Base-by-base conservation (phyloP, 129 eudicot species). In the Arctium minus region DNA sequence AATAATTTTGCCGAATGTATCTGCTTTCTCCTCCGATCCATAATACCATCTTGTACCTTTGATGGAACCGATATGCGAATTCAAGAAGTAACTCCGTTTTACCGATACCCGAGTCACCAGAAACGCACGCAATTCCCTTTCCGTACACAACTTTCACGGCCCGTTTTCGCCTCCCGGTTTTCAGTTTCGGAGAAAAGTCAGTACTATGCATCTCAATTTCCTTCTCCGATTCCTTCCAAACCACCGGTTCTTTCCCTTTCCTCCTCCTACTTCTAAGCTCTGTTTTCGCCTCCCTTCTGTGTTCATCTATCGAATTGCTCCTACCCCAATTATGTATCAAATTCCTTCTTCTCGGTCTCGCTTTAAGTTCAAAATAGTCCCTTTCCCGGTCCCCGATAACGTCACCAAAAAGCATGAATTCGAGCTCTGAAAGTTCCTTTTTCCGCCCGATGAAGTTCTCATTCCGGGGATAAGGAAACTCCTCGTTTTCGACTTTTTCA, bases 1-100 rank as follows among this genome's bases (percentile, higher is more conserved):
- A 79, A 82, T 96, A 96, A 82, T 93, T 96, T 76, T 96, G 99
- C 39, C 99, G 92, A 70, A 96, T 90, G 78, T 96, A 93, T 87
- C 98, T 74, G 75, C 97, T 96, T 80, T 96, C 98, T 4, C 99
- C 99, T 42, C 99, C 99, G 39, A 96, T 87, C 99, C 99, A 96
- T 48, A 96, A 87, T 11, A 96, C 97, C 99, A 93, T 93, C 82
- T 92, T 96, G 79, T 96, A 96, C 83, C 96, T 89, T 70, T 96
- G 99, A 83, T 96, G 98, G 70, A 89, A 91, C 80, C 93, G 79
- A 75, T 96, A 89, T 3, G 99, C 98, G 73, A 91, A 96, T 78
- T 96, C 99, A 38, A 96, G 92, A 86, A 96, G 90, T 9, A 96
- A 89, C 83, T 96, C 99, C 1, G 99, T 93, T 85, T 96, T 96